These are phyloP conservation scores for Pythium dissimile DNA, from an alignment of 352 stramenopile genomes.

Conservation along the genomic window DNA sequence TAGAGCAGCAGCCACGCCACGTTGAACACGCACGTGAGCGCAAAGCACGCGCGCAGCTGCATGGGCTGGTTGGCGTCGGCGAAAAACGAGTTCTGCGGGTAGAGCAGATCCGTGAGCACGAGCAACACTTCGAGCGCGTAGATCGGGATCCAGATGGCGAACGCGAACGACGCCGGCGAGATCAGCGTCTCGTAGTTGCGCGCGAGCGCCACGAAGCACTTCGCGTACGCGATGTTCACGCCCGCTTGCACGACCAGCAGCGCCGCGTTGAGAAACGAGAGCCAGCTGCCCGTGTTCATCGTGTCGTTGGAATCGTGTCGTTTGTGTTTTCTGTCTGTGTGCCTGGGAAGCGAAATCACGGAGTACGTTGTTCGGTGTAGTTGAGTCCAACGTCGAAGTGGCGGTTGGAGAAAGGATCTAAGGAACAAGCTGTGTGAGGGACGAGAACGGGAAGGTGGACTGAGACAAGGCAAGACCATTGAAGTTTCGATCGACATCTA, in stretches of 20 bases:
- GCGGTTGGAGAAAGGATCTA: slow-evolving; percentile 1
- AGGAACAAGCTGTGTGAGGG: not conserved
- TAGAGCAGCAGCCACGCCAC: slow-evolving; percentile 62
- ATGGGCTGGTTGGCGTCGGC: slow-evolving; percentile 59
- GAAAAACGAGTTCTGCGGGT: slow-evolving; percentile 64
- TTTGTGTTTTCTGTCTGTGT: not conserved
- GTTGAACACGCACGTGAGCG: slow-evolving; percentile 62
- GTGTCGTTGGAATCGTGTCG: not conserved
- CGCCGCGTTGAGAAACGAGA: slow-evolving; percentile 55
- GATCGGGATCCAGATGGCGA: slow-evolving; percentile 65
- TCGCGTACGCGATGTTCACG: slow-evolving; percentile 68
- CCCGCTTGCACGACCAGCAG: slow-evolving; percentile 56
- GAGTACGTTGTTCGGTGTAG: not conserved
- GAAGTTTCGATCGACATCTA: no score
- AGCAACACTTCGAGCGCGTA: slow-evolving; percentile 64
- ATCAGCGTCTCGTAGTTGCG: slow-evolving; percentile 75
- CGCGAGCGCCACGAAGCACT: slow-evolving; percentile 40
- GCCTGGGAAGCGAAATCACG: not conserved
- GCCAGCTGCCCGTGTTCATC: slow-evolving; percentile 46
- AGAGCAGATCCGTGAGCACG: slow-evolving; percentile 61
- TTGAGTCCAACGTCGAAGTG: not conserved
- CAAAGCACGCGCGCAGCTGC: slow-evolving; percentile 65
- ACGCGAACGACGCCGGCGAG: slow-evolving; percentile 54
- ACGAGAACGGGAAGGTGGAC: not conserved
- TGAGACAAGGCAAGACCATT: slow-evolving; percentile 10